Base-by-base conservation (phyloP, 2,329 filamentous ascomycete species). In the Talaromyces sp. region DNA sequence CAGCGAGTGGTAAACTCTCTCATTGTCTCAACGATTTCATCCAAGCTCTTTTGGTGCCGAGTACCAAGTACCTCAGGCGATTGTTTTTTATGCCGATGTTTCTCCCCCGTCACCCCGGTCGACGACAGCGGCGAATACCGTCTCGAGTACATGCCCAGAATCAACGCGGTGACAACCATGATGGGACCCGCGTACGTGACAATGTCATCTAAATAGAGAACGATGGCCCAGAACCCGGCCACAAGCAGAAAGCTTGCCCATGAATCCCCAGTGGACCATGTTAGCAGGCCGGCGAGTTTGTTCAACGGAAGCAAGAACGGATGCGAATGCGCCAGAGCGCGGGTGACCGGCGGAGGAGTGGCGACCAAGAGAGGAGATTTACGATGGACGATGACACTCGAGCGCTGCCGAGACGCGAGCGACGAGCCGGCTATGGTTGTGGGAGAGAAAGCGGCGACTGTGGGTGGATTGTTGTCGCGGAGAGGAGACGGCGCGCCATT, bases 221-320 rank as follows among this genome's bases (percentile, higher is more conserved):
- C 88, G 11, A 87, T 77, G 3, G 87, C 89, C 94, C 94, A 99
- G 72, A 96, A 99, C 32, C 79, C 82, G 19, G 87, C 87, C 3
- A 99, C 83, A 32, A 99, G 75, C 63, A 99, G 80, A 71, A 97
- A 99, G 80, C 92, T 97, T 80, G 97, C 92, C 93, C 93, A 99
- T 0, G 92, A 87, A 72, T 99, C 94, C 43, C 85, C 89, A 0
- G 89, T 92, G 9, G 91, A 96, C 94, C 94, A 99, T 77, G 90
- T 96, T 64, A 99, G 71, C 63, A 99, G 79, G 0, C 93, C 94
- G 2, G 85, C 88, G 17, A 96, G 76, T 70, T 89, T 90, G 74
- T 97, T 97, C 60, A 97, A 80, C 6, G 92, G 92, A 8, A 96
- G 80, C 8, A 99, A 81, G 72, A 97, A 97, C 0, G 94, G 92